Percentiles rank a stretch among this genome's conserved stretches.
Conservation (phyloP, 805 yeast species). For the Metschnikowia colocasiae region DNA sequence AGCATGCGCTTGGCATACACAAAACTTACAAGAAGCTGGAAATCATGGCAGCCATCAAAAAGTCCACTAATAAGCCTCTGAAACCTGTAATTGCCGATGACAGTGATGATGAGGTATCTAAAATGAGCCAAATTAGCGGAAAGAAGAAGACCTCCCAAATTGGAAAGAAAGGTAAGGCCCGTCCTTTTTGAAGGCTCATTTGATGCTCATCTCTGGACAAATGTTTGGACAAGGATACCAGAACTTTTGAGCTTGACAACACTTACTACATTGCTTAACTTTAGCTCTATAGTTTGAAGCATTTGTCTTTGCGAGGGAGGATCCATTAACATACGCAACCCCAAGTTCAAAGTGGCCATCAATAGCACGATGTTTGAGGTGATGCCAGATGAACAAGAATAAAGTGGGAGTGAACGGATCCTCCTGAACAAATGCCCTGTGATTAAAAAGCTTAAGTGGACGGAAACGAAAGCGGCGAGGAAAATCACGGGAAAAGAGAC, state of each 20-base stretch:
- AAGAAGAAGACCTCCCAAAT: constrained; percentile 8
- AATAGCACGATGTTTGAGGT: background rate
- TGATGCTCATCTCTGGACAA: too few relatives aligned
- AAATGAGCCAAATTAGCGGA: constrained; percentile 12
- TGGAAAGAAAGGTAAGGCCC: constrained; percentile 15
- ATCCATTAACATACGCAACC: background rate
- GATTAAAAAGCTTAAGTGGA: too few relatives aligned
- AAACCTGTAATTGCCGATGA: constrained; percentile 1
- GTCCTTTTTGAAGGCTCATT: constrained; percentile 14
- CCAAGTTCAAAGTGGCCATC: background rate
- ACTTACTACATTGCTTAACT: background rate
- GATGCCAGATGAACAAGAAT: background rate
- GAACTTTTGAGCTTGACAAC: background rate
- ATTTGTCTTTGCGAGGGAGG: background rate
- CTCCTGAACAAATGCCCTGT: too few relatives aligned
- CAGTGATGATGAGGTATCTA: constrained; percentile 18
- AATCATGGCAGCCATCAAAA: constrained; percentile 9
- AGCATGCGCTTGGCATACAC: background rate
- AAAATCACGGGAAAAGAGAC: too few relatives aligned
- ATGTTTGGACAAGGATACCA: background rate
- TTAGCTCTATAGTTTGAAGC: background rate
- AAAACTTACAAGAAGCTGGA: constrained; percentile 6
- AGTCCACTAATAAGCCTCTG: background rate
- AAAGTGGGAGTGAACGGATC: background rate
- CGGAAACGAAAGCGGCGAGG: too few relatives aligned